A percentile compares a stretch with the other conserved stretches of the same genome.
Evolutionary conservation across 768 basidiomycete genomes (phyloP).

Genomic region (Dentipellis fragilis): DNA sequence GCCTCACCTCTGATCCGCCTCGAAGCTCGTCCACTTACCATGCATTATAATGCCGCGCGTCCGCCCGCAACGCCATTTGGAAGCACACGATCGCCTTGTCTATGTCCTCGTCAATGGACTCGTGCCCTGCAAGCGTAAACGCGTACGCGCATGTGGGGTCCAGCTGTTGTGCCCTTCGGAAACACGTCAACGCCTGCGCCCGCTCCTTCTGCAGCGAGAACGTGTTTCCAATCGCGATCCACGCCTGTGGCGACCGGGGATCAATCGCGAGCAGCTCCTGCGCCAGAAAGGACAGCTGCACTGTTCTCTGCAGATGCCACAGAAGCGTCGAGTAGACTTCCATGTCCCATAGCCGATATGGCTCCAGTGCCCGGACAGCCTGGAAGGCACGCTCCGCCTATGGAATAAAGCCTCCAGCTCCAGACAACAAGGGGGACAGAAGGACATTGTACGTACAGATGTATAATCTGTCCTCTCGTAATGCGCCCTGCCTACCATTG

Average conservation of each 20-base stretch:
- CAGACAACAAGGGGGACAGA: neutral
- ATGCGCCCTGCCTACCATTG: constrained; percentile 77
- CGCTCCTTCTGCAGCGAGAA: constrained; percentile 95
- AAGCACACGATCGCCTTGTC: constrained; percentile 89
- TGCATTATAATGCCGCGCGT: constrained; percentile 93
- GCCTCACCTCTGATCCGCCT: neutral
- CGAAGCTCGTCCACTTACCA: constrained; percentile 54
- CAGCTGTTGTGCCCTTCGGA: constrained; percentile 82
- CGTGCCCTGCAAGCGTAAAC: constrained; percentile 93
- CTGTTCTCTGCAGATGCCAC: constrained; percentile 85
- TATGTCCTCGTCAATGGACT: constrained; percentile 91
- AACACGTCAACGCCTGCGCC: constrained; percentile 87
- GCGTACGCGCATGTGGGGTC: constrained; percentile 91
- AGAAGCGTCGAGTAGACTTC: constrained; percentile 93
- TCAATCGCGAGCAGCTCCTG: constrained; percentile 84
- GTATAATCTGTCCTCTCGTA: constrained; percentile 87
- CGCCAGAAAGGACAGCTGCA: constrained; percentile 83
- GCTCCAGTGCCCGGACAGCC: constrained; percentile 71
- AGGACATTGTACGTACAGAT: constrained; percentile 45
- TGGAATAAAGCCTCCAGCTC: constrained; percentile 2
- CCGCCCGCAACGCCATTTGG: constrained; percentile 82
- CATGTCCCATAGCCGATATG: constrained; percentile 88
- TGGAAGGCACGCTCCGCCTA: constrained; percentile 89
- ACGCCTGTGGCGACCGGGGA: constrained; percentile 77
- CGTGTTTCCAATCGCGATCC: constrained; percentile 95